Conservation (phyloP, 2,329 filamentous ascomycete species). For the Neurospora crassa region DNA sequence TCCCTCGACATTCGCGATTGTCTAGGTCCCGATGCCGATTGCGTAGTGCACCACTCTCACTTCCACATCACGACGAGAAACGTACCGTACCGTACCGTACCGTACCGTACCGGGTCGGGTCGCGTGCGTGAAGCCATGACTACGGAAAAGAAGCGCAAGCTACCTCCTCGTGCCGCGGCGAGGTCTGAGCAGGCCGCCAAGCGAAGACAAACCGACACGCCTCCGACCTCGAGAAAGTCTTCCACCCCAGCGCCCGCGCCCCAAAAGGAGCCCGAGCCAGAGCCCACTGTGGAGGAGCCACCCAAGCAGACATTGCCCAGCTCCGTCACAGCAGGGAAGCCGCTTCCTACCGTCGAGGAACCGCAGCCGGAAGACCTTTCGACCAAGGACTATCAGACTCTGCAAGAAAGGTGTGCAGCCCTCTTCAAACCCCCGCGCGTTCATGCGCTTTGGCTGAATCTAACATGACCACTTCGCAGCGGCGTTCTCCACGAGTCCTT, state of each 20-base stretch:
- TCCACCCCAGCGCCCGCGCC: conserved; percentile 30
- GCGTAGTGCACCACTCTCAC: not conserved
- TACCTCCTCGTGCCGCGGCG: conserved; percentile 52
- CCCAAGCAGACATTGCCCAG: conserved; percentile 43
- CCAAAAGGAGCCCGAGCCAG: conserved; percentile 14
- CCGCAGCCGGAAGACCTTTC: conserved; percentile 56
- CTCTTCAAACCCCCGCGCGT: not conserved
- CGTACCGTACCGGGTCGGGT: conserved; percentile 12
- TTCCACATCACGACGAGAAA: conserved; percentile 13
- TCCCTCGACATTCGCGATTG: not conserved
- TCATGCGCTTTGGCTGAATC: not conserved
- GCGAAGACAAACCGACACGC: conserved; percentile 44
- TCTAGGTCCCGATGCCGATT: conserved; percentile 10
- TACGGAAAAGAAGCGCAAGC: conserved; percentile 59
- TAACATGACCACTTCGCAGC: conserved; percentile 32
- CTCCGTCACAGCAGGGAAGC: conserved; percentile 53
- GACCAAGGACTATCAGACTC: conserved; percentile 58
- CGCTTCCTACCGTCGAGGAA: conserved; percentile 60
- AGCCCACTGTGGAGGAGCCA: conserved; percentile 26
- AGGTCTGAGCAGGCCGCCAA: conserved; percentile 51
- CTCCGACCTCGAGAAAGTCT: conserved; percentile 33
- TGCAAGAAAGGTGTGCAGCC: conserved; percentile 54
- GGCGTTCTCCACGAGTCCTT: conserved; percentile 68
- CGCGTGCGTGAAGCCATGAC: conserved; percentile 7
- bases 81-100: conserved; percentile 6